A percentile compares a stretch with the other conserved stretches of the same genome.
Conservation (phyloP, 306 rosid species). For the Begonia peltatifolia region DNA sequence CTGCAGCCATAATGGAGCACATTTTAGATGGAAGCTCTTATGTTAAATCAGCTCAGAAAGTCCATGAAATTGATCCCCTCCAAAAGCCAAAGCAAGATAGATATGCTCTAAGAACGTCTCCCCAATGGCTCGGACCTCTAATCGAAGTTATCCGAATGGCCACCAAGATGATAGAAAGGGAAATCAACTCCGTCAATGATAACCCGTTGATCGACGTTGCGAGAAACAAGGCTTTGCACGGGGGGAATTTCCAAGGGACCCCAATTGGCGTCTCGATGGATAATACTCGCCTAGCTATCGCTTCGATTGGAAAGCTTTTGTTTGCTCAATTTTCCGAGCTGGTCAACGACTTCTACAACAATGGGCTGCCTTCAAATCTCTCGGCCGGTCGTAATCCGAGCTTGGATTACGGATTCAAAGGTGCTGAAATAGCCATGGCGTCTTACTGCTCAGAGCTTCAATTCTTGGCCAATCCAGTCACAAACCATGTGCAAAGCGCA, state of each 20-base stretch:
- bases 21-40: slow-evolving; percentile 70
- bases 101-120: slow-evolving; percentile 81
- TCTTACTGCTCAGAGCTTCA: slow-evolving; percentile 92
- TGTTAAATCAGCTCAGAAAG: slow-evolving; percentile 50
- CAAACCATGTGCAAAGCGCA: slow-evolving; percentile 89
- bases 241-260: slow-evolving; percentile 91
- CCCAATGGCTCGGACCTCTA: slow-evolving; percentile 92
- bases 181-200: slow-evolving; percentile 86
- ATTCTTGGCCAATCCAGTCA: slow-evolving; percentile 78
- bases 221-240: slow-evolving; percentile 77
- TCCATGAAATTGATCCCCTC: slow-evolving; percentile 68
- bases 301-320: slow-evolving; percentile 69
- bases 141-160: slow-evolving; percentile 70
- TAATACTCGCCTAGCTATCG: slow-evolving; percentile 67
- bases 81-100: slow-evolving; percentile 91
- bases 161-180: slow-evolving; percentile 84
- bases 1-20: slow-evolving; percentile 96
- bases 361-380: slow-evolving; percentile 81
- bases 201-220: slow-evolving; percentile 88
- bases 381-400: slow-evolving; percentile 64
- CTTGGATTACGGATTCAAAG: slow-evolving; percentile 90
- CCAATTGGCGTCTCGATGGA: slow-evolving; percentile 98
- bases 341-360: slow-evolving; percentile 77
- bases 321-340: slow-evolving; percentile 96
- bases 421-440: slow-evolving; percentile 91